These are phyloP conservation scores for Alisma plantagoaquatica DNA, from an alignment of 106 monocot genomes.

Conservation along the genomic window DNA sequence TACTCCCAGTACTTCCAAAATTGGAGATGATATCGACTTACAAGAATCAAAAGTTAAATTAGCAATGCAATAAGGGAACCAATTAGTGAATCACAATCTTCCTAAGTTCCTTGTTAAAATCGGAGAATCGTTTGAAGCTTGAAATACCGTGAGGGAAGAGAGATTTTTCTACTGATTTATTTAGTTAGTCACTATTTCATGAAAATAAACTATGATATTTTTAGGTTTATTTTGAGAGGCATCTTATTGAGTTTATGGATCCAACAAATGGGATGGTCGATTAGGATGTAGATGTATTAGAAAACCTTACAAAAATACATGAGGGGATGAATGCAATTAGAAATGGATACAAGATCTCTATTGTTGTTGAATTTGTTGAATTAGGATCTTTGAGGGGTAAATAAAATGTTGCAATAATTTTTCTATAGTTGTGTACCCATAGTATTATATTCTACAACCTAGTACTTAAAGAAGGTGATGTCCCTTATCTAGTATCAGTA, in stretches of 20 bases:
- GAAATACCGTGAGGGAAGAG: constrained; percentile 74
- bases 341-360: constrained; percentile 61
- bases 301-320: constrained; percentile 73
- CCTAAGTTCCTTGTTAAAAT: constrained; percentile 24
- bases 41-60: constrained; percentile 15
- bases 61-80: constrained; percentile 46
- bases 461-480: constrained; percentile 88
- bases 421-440: constrained; percentile 83
- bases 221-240: constrained; percentile 72
- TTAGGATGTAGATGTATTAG: constrained; percentile 86
- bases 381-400: constrained; percentile 89
- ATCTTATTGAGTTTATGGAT: constrained; percentile 92
- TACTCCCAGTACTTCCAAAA: constrained; percentile 23
- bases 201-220: constrained; percentile 85
- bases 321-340: constrained; percentile 75
- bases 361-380: constrained; percentile 91
- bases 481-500: constrained; percentile 81
- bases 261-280: constrained; percentile 97
- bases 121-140: constrained; percentile 21
- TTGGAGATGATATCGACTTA: constrained; percentile 19
- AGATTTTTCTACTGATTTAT: constrained; percentile 91
- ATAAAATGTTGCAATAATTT: constrained; percentile 87
- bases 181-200: constrained; percentile 83
- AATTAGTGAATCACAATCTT: constrained; percentile 12
- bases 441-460: constrained; percentile 71